Evolutionary conservation across 2,329 filamentous ascomycete species (phyloP), one percentile per base, ranked within the genome.

Genomic region (Neophaeococcomyces mojaviensis): DNA sequence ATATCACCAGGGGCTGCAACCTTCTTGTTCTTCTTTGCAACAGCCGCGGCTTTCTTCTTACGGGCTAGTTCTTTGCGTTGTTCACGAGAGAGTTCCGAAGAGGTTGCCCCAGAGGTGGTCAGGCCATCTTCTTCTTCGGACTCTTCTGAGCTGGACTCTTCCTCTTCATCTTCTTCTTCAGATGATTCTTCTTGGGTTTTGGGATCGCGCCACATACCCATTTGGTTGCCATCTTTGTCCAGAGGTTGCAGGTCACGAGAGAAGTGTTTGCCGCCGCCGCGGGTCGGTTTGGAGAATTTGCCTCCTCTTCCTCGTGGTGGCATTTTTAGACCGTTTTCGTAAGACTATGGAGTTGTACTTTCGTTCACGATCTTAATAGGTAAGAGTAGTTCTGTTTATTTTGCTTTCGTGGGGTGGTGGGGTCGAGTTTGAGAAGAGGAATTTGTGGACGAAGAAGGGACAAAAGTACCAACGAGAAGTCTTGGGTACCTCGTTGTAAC

Each of bases 211-310:
- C 90, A 95, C 78, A 95, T 90, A 73, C 84, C 82, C 52, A 90
- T 74, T 57, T 87, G 81, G 61, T 92, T 92, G 58, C 90, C 92
- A 62, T 97, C 86, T 57, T 82, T 82, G 61, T 96, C 89, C 60
- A 92, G 71, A 16, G 89, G 89, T 65, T 86, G 82, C 38, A 97
- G 81, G 65, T 96, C 83, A 55, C 88, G 84, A 56, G 89, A 96
- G 72, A 94, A 98, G 62, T 94, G 84, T 70, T 96, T 95, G 61
- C 92, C 92, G 52, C 89, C 89, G 76, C 90, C 90, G 69, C 90
- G 79, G 58, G 87, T 88, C 57, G 84, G 88, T 74, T 96, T 97
- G 72, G 81, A 86, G 68, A 90, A 95, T 71, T 97, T 97, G 68
- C 89, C 88, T 60, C 85, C 88, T 63, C 89, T 85, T 58, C 87